Evolutionary conservation across 805 yeast species (phyloP), one percentile per base, ranked within the genome.

Genomic region (Ogataea philodendri): DNA sequence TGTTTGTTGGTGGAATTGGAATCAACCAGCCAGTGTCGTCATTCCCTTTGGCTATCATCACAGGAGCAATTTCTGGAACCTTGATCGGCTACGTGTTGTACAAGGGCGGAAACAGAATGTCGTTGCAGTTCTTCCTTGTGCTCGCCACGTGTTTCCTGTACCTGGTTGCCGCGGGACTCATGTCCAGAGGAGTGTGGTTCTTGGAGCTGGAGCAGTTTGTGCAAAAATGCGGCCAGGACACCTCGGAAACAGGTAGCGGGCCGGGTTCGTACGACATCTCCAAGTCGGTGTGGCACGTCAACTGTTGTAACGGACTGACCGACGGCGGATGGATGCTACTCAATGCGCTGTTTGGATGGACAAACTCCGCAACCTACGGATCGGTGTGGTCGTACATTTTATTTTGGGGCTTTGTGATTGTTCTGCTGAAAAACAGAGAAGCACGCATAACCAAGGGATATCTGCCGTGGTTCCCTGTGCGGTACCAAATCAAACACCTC

Each of bases 311-410:
- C 57, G 94, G 95, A 15, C 82, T 84, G 48, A 83, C 74, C n/a
- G 96, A 88, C 53, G 95, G 95, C 4, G 77, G 81, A 20, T 88
- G 95, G 95, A 86, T 87, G 95, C 66, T 88, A 22, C 70, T 84
- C 51, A 86, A 89, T 22, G 96, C 95, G 1, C 67, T 88, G 5
- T 70, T 88, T 32, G 97, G 97, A 2, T 88, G 97, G 97, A 87
- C 93, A 9, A 88, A 88, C 57, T 77, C 89, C 45, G 96, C 96
- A 3, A 88, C 97, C 0, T 85, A 82, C 54, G 95, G 94, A 4
- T 84, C 95, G 14, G 88, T 88, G 1, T 57, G 72, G 5, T 74
- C 88, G 32, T 88, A 88, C 62, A 71, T 74, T 43, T 37, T 68
- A 1, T 88, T 81, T 59, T 88, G 96, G 97, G 19, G 65, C 1